Evolutionary conservation across 371 early-diverging fungal species (phyloP), one percentile per base, ranked within the genome.

Genomic region (Apophysomyces variabilis): DNA sequence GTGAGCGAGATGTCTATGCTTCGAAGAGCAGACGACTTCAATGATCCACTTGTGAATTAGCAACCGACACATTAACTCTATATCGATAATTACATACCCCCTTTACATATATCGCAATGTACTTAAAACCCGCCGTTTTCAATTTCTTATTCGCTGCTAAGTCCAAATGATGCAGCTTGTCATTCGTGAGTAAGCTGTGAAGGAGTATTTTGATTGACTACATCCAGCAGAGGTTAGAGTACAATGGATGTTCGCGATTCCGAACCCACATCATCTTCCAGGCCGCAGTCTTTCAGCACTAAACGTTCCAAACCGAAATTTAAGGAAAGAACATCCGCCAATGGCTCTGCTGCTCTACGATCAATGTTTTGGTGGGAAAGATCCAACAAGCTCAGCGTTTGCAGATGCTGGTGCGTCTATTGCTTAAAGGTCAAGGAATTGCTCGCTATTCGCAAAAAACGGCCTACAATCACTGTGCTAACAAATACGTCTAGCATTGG

Each of bases 241-340:
- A 39, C n/a, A 35, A 38, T 46, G 57, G 47, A 26, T 37, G 13
- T 38, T 38, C 18, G 21, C 26, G 61, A 38, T 45, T 37, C 38
- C n/a, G 39, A 45, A 54, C 35, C 60, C 77, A 88, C 87, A 69
- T 90, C 87, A 54, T 91, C 90, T 41, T 90, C 90, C n/a, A 91
- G 61, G n/a, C 71, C 73, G 65, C 89, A 89, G 60, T 84, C 82
- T 45, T 83, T 78, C 16, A 91, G 57, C 6, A 74, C 76, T 3
- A 91, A 77, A 21, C 82, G 73, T 45, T 70, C 67, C 12, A 91
- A 62, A 3, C 87, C 87, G 73, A 86, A 85, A 18, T 87, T 86
- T 26, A 86, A 73, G 1, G 77, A 79, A 61, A 91, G 71, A 1
- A 91, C 71, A 62, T 89, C 90, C 16, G 87, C 82, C 9, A 90